phyloP scores from a whole-genome alignment of 2,329 filamentous ascomycete species.

The Talaromyces sp. region DNA sequence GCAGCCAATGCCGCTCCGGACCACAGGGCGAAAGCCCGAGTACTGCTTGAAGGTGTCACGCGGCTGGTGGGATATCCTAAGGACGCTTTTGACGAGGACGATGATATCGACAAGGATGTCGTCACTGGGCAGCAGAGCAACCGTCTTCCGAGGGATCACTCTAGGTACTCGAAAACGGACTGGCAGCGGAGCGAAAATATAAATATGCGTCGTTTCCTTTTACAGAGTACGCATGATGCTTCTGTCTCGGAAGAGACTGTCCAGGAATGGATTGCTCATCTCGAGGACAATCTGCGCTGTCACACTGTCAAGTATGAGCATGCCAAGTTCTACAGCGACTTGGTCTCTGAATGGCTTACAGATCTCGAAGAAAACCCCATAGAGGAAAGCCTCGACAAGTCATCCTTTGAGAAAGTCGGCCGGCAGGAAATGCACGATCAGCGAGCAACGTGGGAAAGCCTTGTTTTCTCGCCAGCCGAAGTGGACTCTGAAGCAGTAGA shows the following conservation, averaged over 20 bases:
- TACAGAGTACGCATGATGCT: slow-evolving; percentile 49
- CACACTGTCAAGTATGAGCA: slow-evolving; percentile 51
- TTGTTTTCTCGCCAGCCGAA: slow-evolving; percentile 48
- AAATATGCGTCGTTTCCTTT: slow-evolving; percentile 48
- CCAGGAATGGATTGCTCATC: slow-evolving; percentile 40
- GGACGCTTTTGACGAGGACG: slow-evolving; percentile 26
- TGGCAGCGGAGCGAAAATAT: slow-evolving; percentile 23
- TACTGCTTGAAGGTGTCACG: slow-evolving; percentile 33
- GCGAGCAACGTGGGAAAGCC: slow-evolving; percentile 49
- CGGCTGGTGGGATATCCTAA: slow-evolving; percentile 31
- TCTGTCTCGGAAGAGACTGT: slow-evolving; percentile 46
- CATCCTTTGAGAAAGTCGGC: slow-evolving; percentile 44
- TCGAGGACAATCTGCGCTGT: slow-evolving; percentile 44
- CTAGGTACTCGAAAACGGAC: not conserved
- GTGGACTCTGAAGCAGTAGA: slow-evolving; percentile 43
- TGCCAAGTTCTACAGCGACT: slow-evolving; percentile 49
- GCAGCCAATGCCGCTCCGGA: slow-evolving; percentile 23
- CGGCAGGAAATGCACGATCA: slow-evolving; percentile 50
- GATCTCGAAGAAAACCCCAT: slow-evolving; percentile 20
- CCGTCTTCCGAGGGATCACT: slow-evolving; percentile 18
- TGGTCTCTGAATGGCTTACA: slow-evolving; percentile 52
- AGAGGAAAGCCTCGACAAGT: slow-evolving; percentile 9
- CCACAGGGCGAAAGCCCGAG: slow-evolving; percentile 23
- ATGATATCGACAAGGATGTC: slow-evolving; percentile 15
- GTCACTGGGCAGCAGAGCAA: slow-evolving; percentile 18